These are phyloP conservation scores for Trypanosoma theileri DNA, from an alignment of 208 protist genomes.

Conservation along the genomic window DNA sequence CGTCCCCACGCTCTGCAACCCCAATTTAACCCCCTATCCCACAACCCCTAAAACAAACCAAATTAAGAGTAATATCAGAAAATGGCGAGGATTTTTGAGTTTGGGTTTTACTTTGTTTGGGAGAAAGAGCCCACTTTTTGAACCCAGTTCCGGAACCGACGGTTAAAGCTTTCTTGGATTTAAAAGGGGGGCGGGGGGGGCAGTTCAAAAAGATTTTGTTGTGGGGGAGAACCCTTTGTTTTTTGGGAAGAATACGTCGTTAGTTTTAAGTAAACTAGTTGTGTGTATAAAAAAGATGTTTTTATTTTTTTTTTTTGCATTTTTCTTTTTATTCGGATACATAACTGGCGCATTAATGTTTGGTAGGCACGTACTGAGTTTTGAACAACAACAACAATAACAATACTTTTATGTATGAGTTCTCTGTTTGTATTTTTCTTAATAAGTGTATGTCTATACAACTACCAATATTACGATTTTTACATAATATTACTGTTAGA, in stretches of 20 bases:
- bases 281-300: slow-evolving; percentile 41
- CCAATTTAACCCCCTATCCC: slow-evolving; percentile 15
- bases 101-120: slow-evolving; percentile 31
- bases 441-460: slow-evolving; percentile 69
- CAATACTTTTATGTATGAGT: slow-evolving; percentile 43
- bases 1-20: slow-evolving; percentile 13
- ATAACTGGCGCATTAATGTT: slow-evolving; percentile 30
- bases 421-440: slow-evolving; percentile 69
- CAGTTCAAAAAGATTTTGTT: slow-evolving; percentile 28
- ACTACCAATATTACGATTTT: slow-evolving; percentile 81
- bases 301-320: slow-evolving; percentile 72
- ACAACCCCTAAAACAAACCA: slow-evolving; percentile 11
- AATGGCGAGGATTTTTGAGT: slow-evolving; percentile 46
- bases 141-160: slow-evolving; percentile 40
- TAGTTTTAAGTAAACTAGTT: slow-evolving; percentile 28
- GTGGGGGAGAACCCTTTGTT: slow-evolving; percentile 27
- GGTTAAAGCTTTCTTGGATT: slow-evolving; percentile 26
- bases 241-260: slow-evolving; percentile 31
- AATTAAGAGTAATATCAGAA: slow-evolving; percentile 23
- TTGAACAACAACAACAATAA: slow-evolving; percentile 42
- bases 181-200: slow-evolving; percentile 29
- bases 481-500: slow-evolving; percentile 72
- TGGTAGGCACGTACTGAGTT: slow-evolving; percentile 40
- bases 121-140: slow-evolving; percentile 50
- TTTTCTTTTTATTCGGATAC: slow-evolving; percentile 47